Conservation (phyloP, 2,329 filamentous ascomycete species). For the Trichoderma atroviride region DNA sequence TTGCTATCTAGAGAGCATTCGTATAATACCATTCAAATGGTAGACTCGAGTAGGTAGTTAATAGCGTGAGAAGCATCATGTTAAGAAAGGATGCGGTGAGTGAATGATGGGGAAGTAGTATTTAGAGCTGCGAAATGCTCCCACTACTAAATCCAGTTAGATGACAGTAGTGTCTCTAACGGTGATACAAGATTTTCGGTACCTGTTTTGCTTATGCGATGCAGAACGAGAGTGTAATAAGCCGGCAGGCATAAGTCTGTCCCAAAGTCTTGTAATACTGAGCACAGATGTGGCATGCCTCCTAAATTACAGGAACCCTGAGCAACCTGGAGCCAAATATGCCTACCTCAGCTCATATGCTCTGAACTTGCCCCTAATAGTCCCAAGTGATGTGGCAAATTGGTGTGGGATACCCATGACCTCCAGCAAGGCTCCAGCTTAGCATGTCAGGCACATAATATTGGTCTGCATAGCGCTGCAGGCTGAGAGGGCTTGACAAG, state of each 20-base stretch:
- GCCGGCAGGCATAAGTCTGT: background rate
- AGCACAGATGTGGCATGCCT: background rate
- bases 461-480: background rate
- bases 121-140: background rate
- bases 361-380: background rate
- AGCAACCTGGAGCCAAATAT: background rate
- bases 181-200: slow-evolving; percentile 1
- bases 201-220: background rate
- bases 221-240: background rate
- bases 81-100: background rate
- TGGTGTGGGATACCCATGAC: background rate
- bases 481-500: background rate
- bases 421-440: background rate
- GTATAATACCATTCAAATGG: no score
- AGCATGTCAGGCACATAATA: background rate
- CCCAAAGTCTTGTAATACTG: background rate
- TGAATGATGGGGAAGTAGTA: background rate
- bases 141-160: background rate
- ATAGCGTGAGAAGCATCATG: background rate
- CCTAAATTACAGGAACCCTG: background rate
- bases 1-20: background rate
- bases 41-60: background rate
- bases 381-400: background rate
- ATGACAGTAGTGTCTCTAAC: slow-evolving; percentile 4
- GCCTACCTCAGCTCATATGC: background rate